phyloP scores from a whole-genome alignment of 2,329 filamentous ascomycete genomes.

The Calonectria pseudoreteaudii region DNA sequence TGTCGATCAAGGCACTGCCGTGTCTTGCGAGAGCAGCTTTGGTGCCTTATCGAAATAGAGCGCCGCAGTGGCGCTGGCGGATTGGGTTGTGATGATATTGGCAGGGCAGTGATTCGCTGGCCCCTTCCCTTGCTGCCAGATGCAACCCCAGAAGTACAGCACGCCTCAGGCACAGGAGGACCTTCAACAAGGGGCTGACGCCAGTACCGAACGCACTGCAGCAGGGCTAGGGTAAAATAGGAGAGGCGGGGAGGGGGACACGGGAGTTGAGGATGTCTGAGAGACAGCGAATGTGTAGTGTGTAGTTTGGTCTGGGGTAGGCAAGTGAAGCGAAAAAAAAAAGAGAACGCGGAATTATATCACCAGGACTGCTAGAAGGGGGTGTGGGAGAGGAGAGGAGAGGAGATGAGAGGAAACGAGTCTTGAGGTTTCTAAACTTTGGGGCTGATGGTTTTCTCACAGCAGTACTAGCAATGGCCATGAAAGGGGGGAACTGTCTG shows the following conservation, averaged over 20 bases:
- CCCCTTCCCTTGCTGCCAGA: conserved; percentile 9
- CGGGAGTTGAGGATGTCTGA: not conserved
- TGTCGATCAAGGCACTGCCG: not conserved
- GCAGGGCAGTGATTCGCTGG: conserved; percentile 10
- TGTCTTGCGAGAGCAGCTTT: not conserved
- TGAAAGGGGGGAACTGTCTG: not conserved
- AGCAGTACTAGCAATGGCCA: not conserved
- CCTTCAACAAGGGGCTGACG: not conserved
- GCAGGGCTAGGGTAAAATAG: conserved; percentile 5
- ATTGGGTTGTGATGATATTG: conserved; percentile 6
- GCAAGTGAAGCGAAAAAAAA: too few relatives aligned
- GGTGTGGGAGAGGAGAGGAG: not conserved
- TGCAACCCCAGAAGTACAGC: conserved; percentile 7
- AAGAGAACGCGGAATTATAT: not conserved
- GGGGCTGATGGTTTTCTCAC: not conserved
- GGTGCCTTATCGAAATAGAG: not conserved
- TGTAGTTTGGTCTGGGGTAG: not conserved
- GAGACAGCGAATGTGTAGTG: not conserved
- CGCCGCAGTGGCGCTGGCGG: not conserved
- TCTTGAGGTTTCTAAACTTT: not conserved
- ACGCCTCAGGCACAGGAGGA: conserved; percentile 12
- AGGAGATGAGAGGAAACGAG: not conserved
- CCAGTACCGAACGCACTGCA: conserved; percentile 8
- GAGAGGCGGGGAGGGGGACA: not conserved
- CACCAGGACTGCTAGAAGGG: not conserved